phyloP scores from a whole-genome alignment of 2,329 filamentous ascomycete species.

The Cordyceps cateniannulata region DNA sequence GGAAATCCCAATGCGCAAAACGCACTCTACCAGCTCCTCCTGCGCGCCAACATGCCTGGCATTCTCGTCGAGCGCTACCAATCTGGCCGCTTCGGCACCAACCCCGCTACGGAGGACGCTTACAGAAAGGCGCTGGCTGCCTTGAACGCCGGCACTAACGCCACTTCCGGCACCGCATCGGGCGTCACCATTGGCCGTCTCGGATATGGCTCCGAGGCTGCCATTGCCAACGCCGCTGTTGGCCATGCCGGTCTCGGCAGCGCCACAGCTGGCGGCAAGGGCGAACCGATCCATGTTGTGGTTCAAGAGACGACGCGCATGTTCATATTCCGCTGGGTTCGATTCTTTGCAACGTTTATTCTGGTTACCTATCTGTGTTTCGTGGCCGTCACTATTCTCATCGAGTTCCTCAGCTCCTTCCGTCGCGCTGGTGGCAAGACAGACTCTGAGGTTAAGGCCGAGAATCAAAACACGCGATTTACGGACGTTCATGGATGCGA shows the following conservation, averaged over 20 bases:
- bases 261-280: slow-evolving; percentile 58
- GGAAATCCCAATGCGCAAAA: slow-evolving; percentile 82
- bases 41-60: slow-evolving; percentile 87
- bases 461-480: slow-evolving; percentile 88
- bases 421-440: slow-evolving; percentile 64
- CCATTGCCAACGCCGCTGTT: slow-evolving; percentile 23
- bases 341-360: slow-evolving; percentile 73
- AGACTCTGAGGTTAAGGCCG: slow-evolving; percentile 81
- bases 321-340: slow-evolving; percentile 83
- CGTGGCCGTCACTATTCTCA: slow-evolving; percentile 70
- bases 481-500: slow-evolving; percentile 94
- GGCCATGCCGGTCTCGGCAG: slow-evolving; percentile 15
- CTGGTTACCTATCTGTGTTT: slow-evolving; percentile 74
- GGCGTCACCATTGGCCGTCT: slow-evolving; percentile 19
- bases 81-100: slow-evolving; percentile 77
- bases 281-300: slow-evolving; percentile 87
- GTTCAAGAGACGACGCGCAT: slow-evolving; percentile 83
- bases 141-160: slow-evolving; percentile 25
- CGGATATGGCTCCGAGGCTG: slow-evolving; percentile 24
- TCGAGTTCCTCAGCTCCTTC: slow-evolving; percentile 73
- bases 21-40: slow-evolving; percentile 84
- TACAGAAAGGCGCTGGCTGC: slow-evolving; percentile 66
- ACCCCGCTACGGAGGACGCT: slow-evolving; percentile 66
- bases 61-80: slow-evolving; percentile 89
- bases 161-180: slow-evolving; percentile 18